Conservation (phyloP, 1,284 basidiomycete genomes). For the Melampsora americana region DNA sequence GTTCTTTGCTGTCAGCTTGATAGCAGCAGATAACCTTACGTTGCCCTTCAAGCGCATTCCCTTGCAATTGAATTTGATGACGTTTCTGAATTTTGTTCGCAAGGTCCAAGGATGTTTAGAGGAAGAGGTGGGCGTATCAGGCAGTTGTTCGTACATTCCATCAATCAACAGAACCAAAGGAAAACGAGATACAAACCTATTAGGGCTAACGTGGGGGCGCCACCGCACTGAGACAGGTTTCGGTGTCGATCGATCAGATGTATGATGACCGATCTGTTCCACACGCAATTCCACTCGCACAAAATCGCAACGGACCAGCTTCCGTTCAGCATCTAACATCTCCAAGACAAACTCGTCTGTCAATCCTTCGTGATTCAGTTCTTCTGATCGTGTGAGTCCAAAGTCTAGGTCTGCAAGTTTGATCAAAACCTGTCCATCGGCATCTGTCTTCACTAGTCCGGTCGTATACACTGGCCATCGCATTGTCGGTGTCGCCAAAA, state of each 20-base stretch:
- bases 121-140: no score
- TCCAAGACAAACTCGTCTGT: background rate
- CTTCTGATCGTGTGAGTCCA: background rate
- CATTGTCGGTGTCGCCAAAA: background rate
- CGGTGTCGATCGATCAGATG: background rate
- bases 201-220: background rate
- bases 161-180: no score
- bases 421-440: background rate
- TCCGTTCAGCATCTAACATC: background rate
- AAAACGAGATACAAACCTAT: background rate
- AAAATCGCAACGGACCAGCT: conserved; percentile 4
- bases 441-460: background rate
- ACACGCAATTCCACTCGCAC: background rate
- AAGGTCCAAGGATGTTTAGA: background rate
- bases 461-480: background rate
- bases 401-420: background rate
- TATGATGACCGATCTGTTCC: background rate
- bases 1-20: conserved; percentile 6
- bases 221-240: conserved; percentile 3
- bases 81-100: background rate
- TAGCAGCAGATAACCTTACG: background rate
- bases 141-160: no score
- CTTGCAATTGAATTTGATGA: conserved; percentile 1
- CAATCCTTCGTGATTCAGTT: background rate
- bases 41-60: background rate